Percentiles rank a stretch among this genome's conserved stretches.
Conservation (phyloP, 2,329 filamentous ascomycete species). For the Trichoderma sp. region DNA sequence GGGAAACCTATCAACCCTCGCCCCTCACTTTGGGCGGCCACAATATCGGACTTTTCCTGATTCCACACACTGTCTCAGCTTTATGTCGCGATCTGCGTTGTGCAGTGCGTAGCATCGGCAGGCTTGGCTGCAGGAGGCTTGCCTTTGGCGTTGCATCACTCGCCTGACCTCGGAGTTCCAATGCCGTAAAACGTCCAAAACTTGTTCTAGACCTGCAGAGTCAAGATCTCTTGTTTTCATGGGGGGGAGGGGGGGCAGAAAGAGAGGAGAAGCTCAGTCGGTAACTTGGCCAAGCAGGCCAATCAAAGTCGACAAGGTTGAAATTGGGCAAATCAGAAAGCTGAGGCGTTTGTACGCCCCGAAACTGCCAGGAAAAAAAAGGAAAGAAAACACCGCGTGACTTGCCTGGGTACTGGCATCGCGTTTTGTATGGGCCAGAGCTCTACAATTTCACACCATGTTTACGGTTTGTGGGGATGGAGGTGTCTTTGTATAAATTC, state of each 20-base stretch:
- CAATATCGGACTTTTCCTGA: neutral
- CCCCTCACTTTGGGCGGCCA: neutral
- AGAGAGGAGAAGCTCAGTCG: neutral
- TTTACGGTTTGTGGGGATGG: neutral
- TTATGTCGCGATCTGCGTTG: constrained; percentile 1
- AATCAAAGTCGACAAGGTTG: neutral
- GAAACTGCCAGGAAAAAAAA: neutral
- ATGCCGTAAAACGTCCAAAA: neutral
- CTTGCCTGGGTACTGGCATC: neutral
- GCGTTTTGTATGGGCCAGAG: constrained; percentile 2
- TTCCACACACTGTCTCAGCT: constrained; percentile 6
- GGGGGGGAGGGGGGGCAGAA: neutral
- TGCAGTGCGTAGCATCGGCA: neutral
- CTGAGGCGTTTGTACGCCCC: neutral
- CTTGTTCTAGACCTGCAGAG: neutral
- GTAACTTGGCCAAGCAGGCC: neutral
- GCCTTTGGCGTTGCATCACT: neutral
- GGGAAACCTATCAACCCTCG: neutral
- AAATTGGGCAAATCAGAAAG: neutral
- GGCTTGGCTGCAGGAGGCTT: constrained; percentile 10
- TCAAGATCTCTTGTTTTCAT: neutral
- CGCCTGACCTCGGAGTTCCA: constrained; percentile 9
- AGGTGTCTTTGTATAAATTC: neutral
- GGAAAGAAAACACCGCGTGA: neutral
- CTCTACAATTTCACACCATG: neutral